Percentiles rank a stretch among this genome's conserved stretches.
These are phyloP conservation scores for Perkinsus olseni DNA, from an alignment of 169 alveolate species.

Conservation along the genomic window DNA sequence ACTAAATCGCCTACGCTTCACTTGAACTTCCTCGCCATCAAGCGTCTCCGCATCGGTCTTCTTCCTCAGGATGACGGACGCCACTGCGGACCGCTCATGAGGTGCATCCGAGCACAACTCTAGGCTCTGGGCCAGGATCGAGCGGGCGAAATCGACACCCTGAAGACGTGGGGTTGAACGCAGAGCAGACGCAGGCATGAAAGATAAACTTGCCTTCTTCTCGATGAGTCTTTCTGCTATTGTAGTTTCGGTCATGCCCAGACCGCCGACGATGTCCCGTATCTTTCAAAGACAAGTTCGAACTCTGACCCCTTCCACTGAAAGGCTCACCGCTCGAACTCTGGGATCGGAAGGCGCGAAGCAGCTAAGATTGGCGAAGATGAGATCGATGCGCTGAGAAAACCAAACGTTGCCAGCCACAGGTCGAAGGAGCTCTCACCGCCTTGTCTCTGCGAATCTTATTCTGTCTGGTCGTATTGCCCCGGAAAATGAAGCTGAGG, in stretches of 20 bases:
- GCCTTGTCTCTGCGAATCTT: neutral
- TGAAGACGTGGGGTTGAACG: neutral
- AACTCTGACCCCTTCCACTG: neutral
- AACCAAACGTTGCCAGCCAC: neutral
- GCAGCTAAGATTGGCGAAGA: neutral
- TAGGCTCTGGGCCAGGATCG: neutral
- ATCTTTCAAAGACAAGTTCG: neutral
- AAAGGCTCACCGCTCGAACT: neutral
- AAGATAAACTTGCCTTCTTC: neutral
- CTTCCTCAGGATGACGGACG: neutral
- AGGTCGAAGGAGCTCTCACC: neutral
- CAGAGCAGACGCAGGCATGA: neutral
- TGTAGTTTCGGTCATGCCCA: neutral
- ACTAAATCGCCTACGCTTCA: neutral
- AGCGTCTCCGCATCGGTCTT: neutral
- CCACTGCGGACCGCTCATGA: neutral
- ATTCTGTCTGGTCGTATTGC: neutral
- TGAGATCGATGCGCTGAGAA: neutral
- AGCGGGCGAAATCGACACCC: neutral
- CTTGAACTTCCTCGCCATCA: neutral
- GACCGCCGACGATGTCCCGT: neutral
- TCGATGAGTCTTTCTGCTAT: neutral
- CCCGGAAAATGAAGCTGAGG: neutral
- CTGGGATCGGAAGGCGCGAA: neutral
- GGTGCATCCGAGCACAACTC: neutral